Evolutionary conservation across 352 stramenopile species (phyloP).

Genomic region (Pythium aphanidermatum): DNA sequence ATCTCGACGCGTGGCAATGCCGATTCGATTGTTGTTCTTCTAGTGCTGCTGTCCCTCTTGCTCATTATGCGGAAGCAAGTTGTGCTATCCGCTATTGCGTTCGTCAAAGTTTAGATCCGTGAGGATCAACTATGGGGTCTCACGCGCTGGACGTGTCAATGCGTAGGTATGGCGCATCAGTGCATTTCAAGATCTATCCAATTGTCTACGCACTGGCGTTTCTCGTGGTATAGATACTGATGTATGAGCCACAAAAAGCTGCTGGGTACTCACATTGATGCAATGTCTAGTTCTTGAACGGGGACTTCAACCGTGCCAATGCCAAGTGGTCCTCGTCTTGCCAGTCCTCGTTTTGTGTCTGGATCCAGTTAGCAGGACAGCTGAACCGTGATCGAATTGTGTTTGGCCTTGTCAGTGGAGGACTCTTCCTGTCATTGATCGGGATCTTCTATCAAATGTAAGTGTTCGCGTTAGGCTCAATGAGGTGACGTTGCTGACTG

Average conservation of each 20-base stretch:
- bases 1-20: constrained; percentile 98
- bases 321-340: constrained; percentile 38
- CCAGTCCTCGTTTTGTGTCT: constrained; percentile 49
- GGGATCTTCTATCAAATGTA: constrained; percentile 79
- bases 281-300: constrained; percentile 80
- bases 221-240: constrained; percentile 84
- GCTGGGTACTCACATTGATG: too few relatives aligned
- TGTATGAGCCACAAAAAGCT: too few relatives aligned
- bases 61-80: constrained; percentile 79
- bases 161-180: constrained; percentile 90
- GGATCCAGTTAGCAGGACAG: constrained; percentile 35
- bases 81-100: constrained; percentile 64
- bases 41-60: constrained; percentile 92
- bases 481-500: too few relatives aligned
- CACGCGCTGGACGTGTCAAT: too few relatives aligned
- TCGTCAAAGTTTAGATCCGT: too few relatives aligned
- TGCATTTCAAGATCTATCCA: constrained; percentile 99
- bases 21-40: constrained; percentile 91
- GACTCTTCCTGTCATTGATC: constrained; percentile 82
- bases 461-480: too few relatives aligned
- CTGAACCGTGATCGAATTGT: constrained; percentile 74
- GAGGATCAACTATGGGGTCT: too few relatives aligned
- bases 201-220: constrained; percentile 94
- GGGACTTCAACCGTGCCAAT: constrained; percentile 45
- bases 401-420: constrained; percentile 87